Conservation (phyloP, 129 eudicot species). For the Ambrosia trifida region DNA sequence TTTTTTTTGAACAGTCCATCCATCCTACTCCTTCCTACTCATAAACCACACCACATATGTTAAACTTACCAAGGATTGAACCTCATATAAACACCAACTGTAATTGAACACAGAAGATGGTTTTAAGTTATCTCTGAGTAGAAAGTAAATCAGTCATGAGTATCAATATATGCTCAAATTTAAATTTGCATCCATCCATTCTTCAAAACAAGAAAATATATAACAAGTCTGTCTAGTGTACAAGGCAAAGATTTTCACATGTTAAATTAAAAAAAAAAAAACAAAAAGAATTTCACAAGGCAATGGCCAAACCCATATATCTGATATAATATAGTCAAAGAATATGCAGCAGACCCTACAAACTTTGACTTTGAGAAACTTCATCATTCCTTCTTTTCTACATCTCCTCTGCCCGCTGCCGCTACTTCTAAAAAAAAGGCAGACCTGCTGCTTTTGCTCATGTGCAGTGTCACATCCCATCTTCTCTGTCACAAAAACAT, state of each 20-base stretch:
- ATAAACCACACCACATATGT: too few species aligned
- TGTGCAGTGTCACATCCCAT: conserved; percentile 3
- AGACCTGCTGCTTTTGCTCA: conserved; percentile 30
- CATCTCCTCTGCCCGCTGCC: not conserved
- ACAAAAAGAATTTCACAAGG: conserved; percentile 28
- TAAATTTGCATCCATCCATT: too few species aligned
- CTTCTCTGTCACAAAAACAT: conserved; percentile 30
- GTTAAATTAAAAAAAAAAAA: not conserved
- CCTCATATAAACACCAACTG: too few species aligned
- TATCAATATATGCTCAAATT: too few species aligned
- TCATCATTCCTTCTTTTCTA: conserved; percentile 16
- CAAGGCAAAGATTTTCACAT: conserved; percentile 10
- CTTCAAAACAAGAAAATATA: conserved; percentile 6
- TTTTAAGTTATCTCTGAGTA: too few species aligned
- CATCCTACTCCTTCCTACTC: too few species aligned
- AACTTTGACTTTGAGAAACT: conserved; percentile 4
- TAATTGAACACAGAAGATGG: too few species aligned
- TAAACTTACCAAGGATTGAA: too few species aligned
- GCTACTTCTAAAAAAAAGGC: conserved; percentile 26
- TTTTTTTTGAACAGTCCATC: too few species aligned
- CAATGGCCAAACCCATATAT: conserved; percentile 20
- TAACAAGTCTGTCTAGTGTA: conserved; percentile 19
- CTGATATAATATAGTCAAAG: conserved; percentile 25
- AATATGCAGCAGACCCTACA: conserved; percentile 25
- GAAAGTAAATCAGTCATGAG: too few species aligned